phyloP scores from a whole-genome alignment of 2,329 filamentous ascomycete genomes.

The Ascochyta fabae region DNA sequence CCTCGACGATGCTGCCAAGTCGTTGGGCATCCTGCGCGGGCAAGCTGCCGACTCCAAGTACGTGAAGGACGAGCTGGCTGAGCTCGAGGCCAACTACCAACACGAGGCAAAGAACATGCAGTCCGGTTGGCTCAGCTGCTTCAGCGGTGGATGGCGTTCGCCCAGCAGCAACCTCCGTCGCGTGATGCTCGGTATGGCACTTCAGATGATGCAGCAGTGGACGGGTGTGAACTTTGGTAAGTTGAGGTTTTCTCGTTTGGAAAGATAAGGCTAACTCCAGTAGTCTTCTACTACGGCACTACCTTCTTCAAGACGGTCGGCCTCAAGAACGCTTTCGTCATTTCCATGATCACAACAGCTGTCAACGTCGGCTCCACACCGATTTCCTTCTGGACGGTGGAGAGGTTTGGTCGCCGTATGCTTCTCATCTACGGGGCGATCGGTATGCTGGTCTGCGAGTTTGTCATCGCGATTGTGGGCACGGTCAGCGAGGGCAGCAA shows the following conservation, averaged over 20 bases:
- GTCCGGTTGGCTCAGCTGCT: conserved; percentile 72
- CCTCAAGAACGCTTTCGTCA: conserved; percentile 79
- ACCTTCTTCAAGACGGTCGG: conserved; percentile 82
- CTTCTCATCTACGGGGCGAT: conserved; percentile 80
- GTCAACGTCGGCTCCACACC: conserved; percentile 89
- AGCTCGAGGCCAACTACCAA: conserved; percentile 88
- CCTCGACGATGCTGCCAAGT: conserved; percentile 67
- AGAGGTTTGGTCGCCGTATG: conserved; percentile 79
- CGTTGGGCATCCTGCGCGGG: conserved; percentile 73
- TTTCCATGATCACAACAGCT: conserved; percentile 83
- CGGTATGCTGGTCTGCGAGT: conserved; percentile 86
- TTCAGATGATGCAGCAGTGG: conserved; percentile 63
- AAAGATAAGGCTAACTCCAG: neutral
- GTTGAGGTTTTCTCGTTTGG: neutral
- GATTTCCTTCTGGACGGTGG: conserved; percentile 85
- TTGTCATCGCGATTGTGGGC: conserved; percentile 78
- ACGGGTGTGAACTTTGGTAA: conserved; percentile 83
- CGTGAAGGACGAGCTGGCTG: conserved; percentile 78
- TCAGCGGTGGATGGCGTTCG: conserved; percentile 59
- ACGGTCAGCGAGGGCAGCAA: conserved; percentile 53
- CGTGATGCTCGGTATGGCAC: conserved; percentile 55
- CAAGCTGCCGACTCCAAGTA: conserved; percentile 75
- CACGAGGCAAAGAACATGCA: conserved; percentile 67
- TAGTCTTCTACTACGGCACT: conserved; percentile 64
- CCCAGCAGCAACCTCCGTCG: conserved; percentile 60